phyloP scores from a whole-genome alignment of 192 early-diverging fungal species.

The Coemansia sp. region DNA sequence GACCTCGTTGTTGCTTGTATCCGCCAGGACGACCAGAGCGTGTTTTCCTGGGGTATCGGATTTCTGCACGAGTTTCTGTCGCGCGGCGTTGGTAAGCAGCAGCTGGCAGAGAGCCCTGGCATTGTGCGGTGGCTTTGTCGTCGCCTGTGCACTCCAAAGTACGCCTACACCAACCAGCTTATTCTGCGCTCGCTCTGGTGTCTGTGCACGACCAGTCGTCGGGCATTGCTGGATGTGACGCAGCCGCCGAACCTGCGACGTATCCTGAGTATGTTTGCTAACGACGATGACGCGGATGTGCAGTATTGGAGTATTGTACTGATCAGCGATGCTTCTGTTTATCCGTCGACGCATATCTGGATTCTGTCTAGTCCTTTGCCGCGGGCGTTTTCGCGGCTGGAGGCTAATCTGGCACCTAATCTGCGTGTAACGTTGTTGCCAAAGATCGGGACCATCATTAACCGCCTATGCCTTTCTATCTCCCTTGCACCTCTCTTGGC shows the following conservation, averaged over 20 bases:
- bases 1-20: slow-evolving; percentile 27
- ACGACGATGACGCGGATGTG: slow-evolving; percentile 26
- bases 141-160: slow-evolving; percentile 29
- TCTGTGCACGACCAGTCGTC: slow-evolving; percentile 14
- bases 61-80: slow-evolving; percentile 47
- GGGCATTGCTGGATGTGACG: slow-evolving; percentile 13
- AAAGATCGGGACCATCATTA: slow-evolving; percentile 26
- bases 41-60: slow-evolving; percentile 49
- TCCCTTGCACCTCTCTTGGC: slow-evolving; percentile 16
- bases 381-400: slow-evolving; percentile 10
- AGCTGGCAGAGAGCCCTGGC: slow-evolving; percentile 24
- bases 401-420: background rate
- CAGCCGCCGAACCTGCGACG: slow-evolving; percentile 37
- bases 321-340: slow-evolving; percentile 16
- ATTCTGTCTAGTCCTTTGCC: slow-evolving; percentile 36
- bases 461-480: slow-evolving; percentile 32
- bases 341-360: slow-evolving; percentile 32
- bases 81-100: slow-evolving; percentile 26
- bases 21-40: slow-evolving; percentile 37
- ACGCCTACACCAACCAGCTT: slow-evolving; percentile 48
- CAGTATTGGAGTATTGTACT: slow-evolving; percentile 39
- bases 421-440: slow-evolving; percentile 27
- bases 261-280: slow-evolving; percentile 26
- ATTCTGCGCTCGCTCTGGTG: slow-evolving; percentile 46
- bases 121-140: slow-evolving; percentile 39